phyloP scores from a whole-genome alignment of 169 alveolate species.

The Plasmodium blacklocki region DNA sequence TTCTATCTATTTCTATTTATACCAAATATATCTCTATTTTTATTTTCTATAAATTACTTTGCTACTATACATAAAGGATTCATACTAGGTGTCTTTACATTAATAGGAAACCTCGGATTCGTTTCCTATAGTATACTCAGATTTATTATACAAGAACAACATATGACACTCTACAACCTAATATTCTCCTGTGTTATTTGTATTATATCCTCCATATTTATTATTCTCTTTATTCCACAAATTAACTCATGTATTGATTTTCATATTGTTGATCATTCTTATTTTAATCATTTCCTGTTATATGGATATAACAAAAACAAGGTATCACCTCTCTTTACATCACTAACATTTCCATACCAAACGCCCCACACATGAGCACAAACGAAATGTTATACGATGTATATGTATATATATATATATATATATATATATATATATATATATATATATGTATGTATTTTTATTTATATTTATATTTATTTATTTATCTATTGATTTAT shows the following conservation, averaged over 20 bases:
- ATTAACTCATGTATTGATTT: slow-evolving; percentile 11
- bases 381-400: too few relatives aligned
- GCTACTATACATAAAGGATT: slow-evolving; percentile 26
- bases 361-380: not conserved
- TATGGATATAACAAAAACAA: not conserved
- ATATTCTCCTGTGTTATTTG: slow-evolving; percentile 39
- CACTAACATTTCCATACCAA: not conserved
- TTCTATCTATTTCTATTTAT: slow-evolving; percentile 25
- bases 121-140: slow-evolving; percentile 1
- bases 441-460: too few relatives aligned
- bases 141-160: not conserved
- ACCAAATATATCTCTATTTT: slow-evolving; percentile 22
- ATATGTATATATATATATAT: not conserved
- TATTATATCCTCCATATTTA: slow-evolving; percentile 18
- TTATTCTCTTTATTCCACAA: slow-evolving; percentile 39
- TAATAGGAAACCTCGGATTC: slow-evolving; percentile 25
- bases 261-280: not conserved
- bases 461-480: too few relatives aligned
- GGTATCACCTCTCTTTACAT: slow-evolving; percentile 8
- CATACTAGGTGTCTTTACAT: slow-evolving; percentile 18
- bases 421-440: not conserved
- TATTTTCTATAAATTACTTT: slow-evolving; percentile 11
- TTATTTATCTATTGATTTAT: too few relatives aligned
- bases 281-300: slow-evolving; percentile 21
- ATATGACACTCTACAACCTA: slow-evolving; percentile 4